These are phyloP conservation scores for Dalbergia cochinchinensis DNA, from an alignment of 306 rosid genomes.

Conservation along the genomic window DNA sequence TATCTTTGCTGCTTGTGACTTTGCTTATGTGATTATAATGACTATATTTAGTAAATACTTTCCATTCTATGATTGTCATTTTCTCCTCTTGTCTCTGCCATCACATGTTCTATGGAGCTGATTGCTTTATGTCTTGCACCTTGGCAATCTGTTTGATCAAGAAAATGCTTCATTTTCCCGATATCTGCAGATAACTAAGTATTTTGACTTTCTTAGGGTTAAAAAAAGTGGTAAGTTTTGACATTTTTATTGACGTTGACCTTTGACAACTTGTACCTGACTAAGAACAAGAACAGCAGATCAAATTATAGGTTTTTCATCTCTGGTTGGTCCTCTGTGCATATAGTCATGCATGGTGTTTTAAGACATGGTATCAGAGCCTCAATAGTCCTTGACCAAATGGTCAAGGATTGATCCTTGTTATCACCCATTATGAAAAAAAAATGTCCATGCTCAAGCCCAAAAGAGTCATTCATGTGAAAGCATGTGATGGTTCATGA, in stretches of 20 bases:
- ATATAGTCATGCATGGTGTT: background rate
- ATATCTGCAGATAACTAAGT: background rate
- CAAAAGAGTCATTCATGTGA: too few species aligned
- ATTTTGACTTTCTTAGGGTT: constrained; percentile 1
- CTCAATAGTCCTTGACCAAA: too few species aligned
- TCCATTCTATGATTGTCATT: background rate
- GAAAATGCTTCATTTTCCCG: constrained; percentile 1
- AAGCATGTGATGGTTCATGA: too few species aligned
- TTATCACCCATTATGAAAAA: too few species aligned
- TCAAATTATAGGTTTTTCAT: constrained; percentile 12
- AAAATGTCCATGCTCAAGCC: too few species aligned
- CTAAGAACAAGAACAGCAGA: constrained; percentile 14
- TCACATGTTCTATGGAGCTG: background rate
- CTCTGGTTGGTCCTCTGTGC: background rate
- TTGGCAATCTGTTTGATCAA: background rate
- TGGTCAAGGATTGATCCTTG: too few species aligned
- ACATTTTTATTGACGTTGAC: constrained; percentile 2
- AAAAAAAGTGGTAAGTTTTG: background rate
- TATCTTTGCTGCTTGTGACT: background rate
- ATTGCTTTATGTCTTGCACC: constrained; percentile 1
- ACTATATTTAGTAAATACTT: background rate
- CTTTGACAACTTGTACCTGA: constrained; percentile 14
- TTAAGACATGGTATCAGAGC: background rate
- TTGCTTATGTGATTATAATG: background rate
- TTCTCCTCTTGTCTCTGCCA: background rate